Evolutionary conservation across 2,329 filamentous ascomycete genomes (phyloP), one percentile per base, ranked within the genome.

Genomic region (Ceratocystis cacaofunesta): DNA sequence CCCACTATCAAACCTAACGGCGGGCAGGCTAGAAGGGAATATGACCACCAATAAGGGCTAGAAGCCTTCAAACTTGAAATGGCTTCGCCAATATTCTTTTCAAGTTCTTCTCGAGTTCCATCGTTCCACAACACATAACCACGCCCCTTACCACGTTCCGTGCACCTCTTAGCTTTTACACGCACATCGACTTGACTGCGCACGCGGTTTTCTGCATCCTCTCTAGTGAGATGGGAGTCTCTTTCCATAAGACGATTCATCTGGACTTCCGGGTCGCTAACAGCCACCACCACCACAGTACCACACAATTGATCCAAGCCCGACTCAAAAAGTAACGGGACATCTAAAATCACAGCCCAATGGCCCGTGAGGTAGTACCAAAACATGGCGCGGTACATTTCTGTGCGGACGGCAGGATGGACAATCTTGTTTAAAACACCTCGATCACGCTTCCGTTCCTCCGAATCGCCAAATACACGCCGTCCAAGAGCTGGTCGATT

Each of bases 51-150:
- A 68, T 77, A 75, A 5, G 90, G 89, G 73, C 87, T 94, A 19
- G 76, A 75, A 58, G 71, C 77, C 71, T 78, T 80, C 46, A 96
- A 76, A 68, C 80, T 79, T 3, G 71, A 72, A 77, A 97, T 84
- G 6, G 86, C 88, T 67, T 76, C 78, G 63, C 80, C 79, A 10
- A 97, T 77, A 73, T 90, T 85, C 62, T 72, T 74, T 74, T 83
- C 81, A 72, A 99, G 74, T 68, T 90, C 84, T 44, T 85, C 85
- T 71, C 80, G 85, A 60, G 84, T 84, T 1, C 83, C 84, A 76
- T 97, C 92, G 76, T 99, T 99, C 89, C 89, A 94, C 28, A 99
- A 81, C 43, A 96, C 90, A 2, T 91, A 81, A 0, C 92, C 92
- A 61, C 80, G 81, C 5, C 84, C 84, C 57, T 75, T 73, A 63